Base-by-base conservation (phyloP, 352 stramenopile species). In the Phytophthora meadii region DNA sequence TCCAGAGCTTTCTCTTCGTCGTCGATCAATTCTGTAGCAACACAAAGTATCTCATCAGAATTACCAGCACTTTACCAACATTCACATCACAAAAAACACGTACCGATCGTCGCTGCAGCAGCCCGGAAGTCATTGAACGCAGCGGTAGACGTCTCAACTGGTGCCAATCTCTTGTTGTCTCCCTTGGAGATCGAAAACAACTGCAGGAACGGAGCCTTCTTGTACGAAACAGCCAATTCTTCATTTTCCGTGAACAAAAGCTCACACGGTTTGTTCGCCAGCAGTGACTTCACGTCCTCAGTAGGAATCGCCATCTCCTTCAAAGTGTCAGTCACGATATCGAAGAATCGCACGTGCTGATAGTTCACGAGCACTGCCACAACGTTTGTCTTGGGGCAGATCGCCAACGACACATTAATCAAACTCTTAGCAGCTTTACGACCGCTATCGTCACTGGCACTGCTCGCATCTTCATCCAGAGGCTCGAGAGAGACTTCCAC, bases 291-390 rank as follows among this genome's bases (percentile, higher is more conserved):
- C n/a, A 77, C 60, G 36, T 72, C 45, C 8, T 82, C 72, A 14
- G 12, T 54, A 9, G 68, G 40, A 9, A 83, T 30, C 3, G 12
- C 34, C 7, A 81, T 34, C n/a, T 70, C 65, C 51, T 72, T 61
- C 2, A 89, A 52, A 15, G 41, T 46, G 36, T 71, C 36, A 34
- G 61, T 37, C n/a, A 71, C 68, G 28, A 94, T 88, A 28, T 74
- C 56, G 32, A 91, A 90, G 48, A 94, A 77, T 42, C 71, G 79
- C 48, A 85, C 66, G 5, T 67, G 52, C 46, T 72, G 54, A 54
- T 75, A 70, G 65, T 88, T 79, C 39, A 90, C 68, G 9, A 88
- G 77, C 17, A 90, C 74, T 0, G 76, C 75, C 10, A 92, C 81
- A 42, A 84, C 55, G 59, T 92, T 89, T 22, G 76, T 79, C 14